Percentiles rank a stretch among this genome's conserved stretches.
These are phyloP conservation scores for Immersiporthe knoxdaviesiana DNA, from an alignment of 2,329 filamentous ascomycete genomes.

Conservation along the genomic window DNA sequence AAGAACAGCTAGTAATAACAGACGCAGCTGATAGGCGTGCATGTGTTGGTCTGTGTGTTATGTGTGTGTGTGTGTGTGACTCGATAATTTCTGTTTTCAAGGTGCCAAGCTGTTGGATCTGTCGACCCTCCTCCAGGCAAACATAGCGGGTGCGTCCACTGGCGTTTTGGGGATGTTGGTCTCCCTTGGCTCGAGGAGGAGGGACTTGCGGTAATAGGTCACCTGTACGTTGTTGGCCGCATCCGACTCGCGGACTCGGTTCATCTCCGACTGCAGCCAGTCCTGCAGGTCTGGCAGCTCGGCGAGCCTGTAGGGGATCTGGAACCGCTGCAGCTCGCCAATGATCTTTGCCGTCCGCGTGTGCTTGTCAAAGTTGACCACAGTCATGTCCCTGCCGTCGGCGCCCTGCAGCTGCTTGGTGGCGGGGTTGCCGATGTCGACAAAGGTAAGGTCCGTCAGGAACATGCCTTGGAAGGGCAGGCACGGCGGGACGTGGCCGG, in stretches of 20 bases:
- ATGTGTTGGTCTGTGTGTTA: neutral
- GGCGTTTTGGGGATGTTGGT: constrained; percentile 37
- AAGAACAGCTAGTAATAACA: constrained; percentile 18
- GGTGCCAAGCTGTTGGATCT: constrained; percentile 1
- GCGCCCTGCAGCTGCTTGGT: constrained; percentile 72
- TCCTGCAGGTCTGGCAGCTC: constrained; percentile 88
- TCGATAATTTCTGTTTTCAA: neutral
- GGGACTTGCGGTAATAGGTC: constrained; percentile 77
- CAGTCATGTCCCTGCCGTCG: constrained; percentile 60
- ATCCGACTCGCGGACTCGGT: constrained; percentile 67
- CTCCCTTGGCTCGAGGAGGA: constrained; percentile 80
- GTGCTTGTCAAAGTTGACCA: constrained; percentile 99
- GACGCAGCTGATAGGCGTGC: constrained; percentile 2
- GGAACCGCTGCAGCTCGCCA: constrained; percentile 92
- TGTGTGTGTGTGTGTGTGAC: neutral
- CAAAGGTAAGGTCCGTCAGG: constrained; percentile 92
- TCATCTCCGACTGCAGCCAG: constrained; percentile 85
- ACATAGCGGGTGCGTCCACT: constrained; percentile 34
- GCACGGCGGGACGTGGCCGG: constrained; percentile 87
- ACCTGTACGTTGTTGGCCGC: constrained; percentile 60
- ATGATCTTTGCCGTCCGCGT: constrained; percentile 94
- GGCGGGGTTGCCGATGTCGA: constrained; percentile 89
- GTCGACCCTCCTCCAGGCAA: constrained; percentile 26
- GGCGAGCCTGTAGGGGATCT: constrained; percentile 84
- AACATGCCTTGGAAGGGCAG: constrained; percentile 96